Base-by-base conservation (phyloP, 2,329 filamentous ascomycete species). In the Cryphonectria radicalis region DNA sequence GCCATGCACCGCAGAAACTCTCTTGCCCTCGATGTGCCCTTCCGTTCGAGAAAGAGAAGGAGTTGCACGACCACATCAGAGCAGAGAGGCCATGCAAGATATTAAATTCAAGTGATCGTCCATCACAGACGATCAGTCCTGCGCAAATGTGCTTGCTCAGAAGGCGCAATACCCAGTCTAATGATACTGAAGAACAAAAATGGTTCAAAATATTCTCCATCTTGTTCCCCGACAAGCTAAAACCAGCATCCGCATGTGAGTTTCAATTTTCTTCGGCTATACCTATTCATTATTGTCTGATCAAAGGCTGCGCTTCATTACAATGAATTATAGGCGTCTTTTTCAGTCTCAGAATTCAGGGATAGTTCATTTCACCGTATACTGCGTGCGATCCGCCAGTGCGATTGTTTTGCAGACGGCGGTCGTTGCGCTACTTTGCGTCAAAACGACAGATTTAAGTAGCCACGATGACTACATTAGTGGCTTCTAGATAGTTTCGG, bases 141-240 rank as follows among this genome's bases (percentile, higher is more conserved):
- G 25, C 28, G 19, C 55, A 68, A 35, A 68, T 68, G 66, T 5
- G 25, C 57, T 7, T 22, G 57, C 42, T 68, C 7, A 50, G 28
- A 17, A 68, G 43, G 43, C 66, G 66, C 32, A 68, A 68, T 13
- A 43, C 57, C 40, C 66, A 62, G 19, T 63, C 63, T 17, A 32
- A 46, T 7, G 66, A 50, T 4, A 50, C n/a, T 5, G 66, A 68
- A 28, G 57, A 63, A 5, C 32, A 63, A 1, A 68, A 68, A 37
- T 68, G 66, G 66, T 68, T 53, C 43, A 59, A 63, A 4, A 53
- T 68, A 35, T 68, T 46, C 25, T 40, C 42, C 7, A 28, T 63
- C 6, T 28, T 68, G 17, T 68, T 68, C 17, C 66, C 66, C 2
- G 57, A 55, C 25, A 14, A 13, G 4, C 35, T 8, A 22, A 43